Percentiles rank a stretch among this genome's conserved stretches.
Conservation (phyloP, 805 yeast species). For the Ogataea methylovora region DNA sequence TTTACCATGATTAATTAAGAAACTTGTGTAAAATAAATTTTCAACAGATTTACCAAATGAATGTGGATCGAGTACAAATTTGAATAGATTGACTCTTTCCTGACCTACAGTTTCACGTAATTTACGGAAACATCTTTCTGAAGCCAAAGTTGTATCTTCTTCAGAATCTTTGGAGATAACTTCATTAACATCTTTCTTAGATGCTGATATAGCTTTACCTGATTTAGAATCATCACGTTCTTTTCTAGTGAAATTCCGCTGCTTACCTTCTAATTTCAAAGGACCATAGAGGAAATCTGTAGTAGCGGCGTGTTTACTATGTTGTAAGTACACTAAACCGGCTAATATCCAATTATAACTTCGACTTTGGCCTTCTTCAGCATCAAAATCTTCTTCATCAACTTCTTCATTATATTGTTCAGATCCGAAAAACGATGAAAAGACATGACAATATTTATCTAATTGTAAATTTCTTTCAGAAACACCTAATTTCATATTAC, state of each 20-base stretch:
- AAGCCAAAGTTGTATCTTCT: conserved; percentile 57
- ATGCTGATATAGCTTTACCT: conserved; percentile 42
- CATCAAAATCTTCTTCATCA: conserved; percentile 10
- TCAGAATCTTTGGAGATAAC: conserved; percentile 39
- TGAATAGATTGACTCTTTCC: conserved; percentile 47
- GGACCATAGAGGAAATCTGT: conserved; percentile 69
- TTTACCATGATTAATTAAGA: conserved; percentile 67
- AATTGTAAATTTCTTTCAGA: conserved; percentile 42
- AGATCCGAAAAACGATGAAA: conserved; percentile 29
- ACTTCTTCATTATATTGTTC: conserved; percentile 14
- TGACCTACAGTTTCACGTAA: conserved; percentile 27
- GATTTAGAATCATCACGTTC: conserved; percentile 35
- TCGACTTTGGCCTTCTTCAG: neutral
- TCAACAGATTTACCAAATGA: conserved; percentile 78
- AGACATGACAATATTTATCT: conserved; percentile 35
- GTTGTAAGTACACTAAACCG: conserved; percentile 42
- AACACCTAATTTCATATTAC: conserved; percentile 52
- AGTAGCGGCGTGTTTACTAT: conserved; percentile 40
- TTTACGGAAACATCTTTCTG: conserved; percentile 39
- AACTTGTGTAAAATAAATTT: conserved; percentile 76
- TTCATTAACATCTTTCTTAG: conserved; percentile 43
- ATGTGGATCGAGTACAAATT: conserved; percentile 64
- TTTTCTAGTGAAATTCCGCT: conserved; percentile 24
- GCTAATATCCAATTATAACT: conserved; percentile 49
- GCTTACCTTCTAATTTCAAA: conserved; percentile 49